phyloP scores from a whole-genome alignment of 2,329 filamentous ascomycete species.

The Claviceps sp. region DNA sequence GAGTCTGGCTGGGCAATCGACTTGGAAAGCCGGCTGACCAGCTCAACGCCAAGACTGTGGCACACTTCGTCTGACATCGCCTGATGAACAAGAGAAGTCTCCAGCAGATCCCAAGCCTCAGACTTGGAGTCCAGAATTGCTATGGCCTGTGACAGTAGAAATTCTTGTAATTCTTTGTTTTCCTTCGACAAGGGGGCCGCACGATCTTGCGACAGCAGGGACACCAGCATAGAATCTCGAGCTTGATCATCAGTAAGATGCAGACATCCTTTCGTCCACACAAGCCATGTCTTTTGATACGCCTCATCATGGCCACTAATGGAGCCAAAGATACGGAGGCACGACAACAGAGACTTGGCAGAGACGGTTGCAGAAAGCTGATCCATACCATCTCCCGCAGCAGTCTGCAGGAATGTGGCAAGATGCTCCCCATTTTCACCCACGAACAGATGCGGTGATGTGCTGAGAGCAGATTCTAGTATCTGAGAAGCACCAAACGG shows the following conservation, averaged over 20 bases:
- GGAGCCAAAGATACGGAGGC: slow-evolving; percentile 43
- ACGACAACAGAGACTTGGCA: slow-evolving; percentile 49
- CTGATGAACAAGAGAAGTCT: slow-evolving; percentile 31
- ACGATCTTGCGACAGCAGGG: slow-evolving; percentile 33
- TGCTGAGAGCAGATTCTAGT: slow-evolving; percentile 25
- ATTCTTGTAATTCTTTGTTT: slow-evolving; percentile 30
- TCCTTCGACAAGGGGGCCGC: slow-evolving; percentile 26
- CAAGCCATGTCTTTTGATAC: slow-evolving; percentile 31
- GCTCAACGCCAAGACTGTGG: slow-evolving; percentile 20
- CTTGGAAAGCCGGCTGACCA: slow-evolving; percentile 21
- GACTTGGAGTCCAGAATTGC: slow-evolving; percentile 22
- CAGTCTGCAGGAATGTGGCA: slow-evolving; percentile 29
- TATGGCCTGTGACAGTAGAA: slow-evolving; percentile 28
- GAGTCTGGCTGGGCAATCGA: slow-evolving; percentile 15
- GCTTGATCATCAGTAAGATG: slow-evolving; percentile 11
- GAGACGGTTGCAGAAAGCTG: slow-evolving; percentile 56
- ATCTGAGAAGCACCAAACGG: slow-evolving; percentile 40
- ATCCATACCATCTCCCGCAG: slow-evolving; percentile 42
- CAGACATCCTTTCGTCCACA: slow-evolving; percentile 30
- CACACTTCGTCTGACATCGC: slow-evolving; percentile 23
- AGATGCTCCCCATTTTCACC: slow-evolving; percentile 21
- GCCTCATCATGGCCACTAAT: slow-evolving; percentile 23
- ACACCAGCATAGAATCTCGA: slow-evolving; percentile 23
- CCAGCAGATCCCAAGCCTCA: slow-evolving; percentile 31
- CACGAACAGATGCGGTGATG: slow-evolving; percentile 28